Evolutionary conservation across 371 early-diverging fungal genomes (phyloP).

Genomic region (Actinomortierella ambigua): DNA sequence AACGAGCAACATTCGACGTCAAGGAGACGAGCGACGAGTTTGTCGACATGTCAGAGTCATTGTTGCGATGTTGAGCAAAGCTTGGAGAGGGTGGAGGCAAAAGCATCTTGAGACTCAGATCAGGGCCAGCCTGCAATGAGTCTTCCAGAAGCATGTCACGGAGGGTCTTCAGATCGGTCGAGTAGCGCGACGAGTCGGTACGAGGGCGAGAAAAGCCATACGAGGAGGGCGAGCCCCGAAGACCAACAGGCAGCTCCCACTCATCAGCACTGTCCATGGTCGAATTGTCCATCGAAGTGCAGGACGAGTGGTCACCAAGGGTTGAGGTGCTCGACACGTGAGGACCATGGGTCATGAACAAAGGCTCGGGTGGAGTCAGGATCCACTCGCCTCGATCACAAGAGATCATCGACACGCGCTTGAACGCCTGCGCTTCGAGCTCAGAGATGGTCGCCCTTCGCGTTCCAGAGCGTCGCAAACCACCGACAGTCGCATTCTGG

Average conservation of each 20-base stretch:
- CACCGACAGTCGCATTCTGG: no score
- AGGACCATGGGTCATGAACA: conserved; percentile 29
- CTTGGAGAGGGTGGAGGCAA: conserved; percentile 7
- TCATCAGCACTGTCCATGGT: conserved; percentile 36
- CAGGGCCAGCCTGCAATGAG: conserved; percentile 5
- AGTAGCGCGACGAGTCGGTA: conserved; percentile 26
- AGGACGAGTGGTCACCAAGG: conserved; percentile 25
- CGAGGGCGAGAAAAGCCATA: conserved; percentile 15
- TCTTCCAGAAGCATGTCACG: conserved; percentile 14
- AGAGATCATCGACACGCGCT: no score
- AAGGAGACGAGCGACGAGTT: conserved; percentile 39
- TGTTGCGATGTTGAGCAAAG: no score
- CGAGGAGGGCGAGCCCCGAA: conserved; percentile 12
- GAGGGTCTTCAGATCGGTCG: conserved; percentile 28
- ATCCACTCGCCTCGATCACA: neutral
- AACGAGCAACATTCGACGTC: neutral
- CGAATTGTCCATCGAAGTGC: conserved; percentile 32
- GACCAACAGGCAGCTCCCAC: conserved; percentile 11
- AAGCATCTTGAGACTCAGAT: neutral
- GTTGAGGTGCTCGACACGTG: conserved; percentile 20
- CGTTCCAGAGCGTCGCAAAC: no score
- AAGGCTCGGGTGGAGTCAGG: conserved; percentile 25
- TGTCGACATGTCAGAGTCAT: conserved; percentile 8
- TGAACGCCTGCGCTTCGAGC: no score
- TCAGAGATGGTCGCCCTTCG: no score